Evolutionary conservation across 2,329 filamentous ascomycete genomes (phyloP).

Genomic region (Calonectria ilicicola): DNA sequence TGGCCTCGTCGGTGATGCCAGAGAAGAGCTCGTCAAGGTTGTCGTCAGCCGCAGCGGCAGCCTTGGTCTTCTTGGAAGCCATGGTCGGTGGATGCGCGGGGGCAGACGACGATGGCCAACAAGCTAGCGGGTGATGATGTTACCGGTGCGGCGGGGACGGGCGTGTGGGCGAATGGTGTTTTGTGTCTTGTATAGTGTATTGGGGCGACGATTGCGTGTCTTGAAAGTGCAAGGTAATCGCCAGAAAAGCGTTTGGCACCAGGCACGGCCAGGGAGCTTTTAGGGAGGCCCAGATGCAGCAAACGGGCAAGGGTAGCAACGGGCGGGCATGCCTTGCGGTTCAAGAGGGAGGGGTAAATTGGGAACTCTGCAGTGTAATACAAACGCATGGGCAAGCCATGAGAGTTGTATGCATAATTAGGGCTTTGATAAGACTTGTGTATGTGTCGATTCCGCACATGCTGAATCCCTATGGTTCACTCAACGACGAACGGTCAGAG

Average conservation of each 20-base stretch:
- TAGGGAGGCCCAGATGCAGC: constrained; percentile 21
- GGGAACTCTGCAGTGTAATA: not conserved
- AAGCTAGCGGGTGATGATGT: not conserved
- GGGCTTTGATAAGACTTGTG: not conserved
- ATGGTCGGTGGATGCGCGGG: constrained; percentile 52
- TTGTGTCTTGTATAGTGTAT: not conserved
- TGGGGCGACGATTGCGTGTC: constrained; percentile 22
- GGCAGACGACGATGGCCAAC: constrained; percentile 15
- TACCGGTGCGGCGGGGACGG: not conserved
- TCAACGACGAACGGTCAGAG: not conserved
- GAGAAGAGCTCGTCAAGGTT: constrained; percentile 76
- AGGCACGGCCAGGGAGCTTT: constrained; percentile 19
- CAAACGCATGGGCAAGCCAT: not conserved
- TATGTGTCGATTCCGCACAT: not conserved
- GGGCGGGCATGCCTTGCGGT: not conserved
- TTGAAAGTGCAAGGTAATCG: constrained; percentile 20
- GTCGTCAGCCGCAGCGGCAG: constrained; percentile 65
- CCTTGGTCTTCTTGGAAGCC: constrained; percentile 71
- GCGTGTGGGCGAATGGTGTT: not conserved
- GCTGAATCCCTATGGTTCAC: not conserved
- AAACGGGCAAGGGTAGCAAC: constrained; percentile 34
- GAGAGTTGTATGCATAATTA: not conserved
- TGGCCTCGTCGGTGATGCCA: constrained; percentile 67
- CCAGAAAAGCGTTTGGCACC: constrained; percentile 38
- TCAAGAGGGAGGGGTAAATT: not conserved